Base-by-base conservation (phyloP, 2,329 filamentous ascomycete genomes). In the Sporothrix phasma region DNA sequence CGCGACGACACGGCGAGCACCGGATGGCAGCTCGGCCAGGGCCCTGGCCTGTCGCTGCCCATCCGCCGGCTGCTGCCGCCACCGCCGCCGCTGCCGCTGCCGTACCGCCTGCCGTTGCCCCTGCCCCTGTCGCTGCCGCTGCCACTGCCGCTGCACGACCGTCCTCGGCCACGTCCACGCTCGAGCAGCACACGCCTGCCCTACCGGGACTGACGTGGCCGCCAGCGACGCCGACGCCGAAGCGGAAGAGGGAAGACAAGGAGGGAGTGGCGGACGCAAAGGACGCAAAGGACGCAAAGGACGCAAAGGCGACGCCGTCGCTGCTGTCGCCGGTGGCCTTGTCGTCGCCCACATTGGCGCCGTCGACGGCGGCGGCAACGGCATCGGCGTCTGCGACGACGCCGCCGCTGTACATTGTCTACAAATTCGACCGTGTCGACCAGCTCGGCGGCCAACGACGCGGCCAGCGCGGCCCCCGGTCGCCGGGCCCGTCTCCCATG, bases 351-450 rank as follows among this genome's bases (percentile, higher is more conserved):
- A n/a, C n/a, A n/a, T 22, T 3, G 19, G 7, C 24, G 19, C 2
- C 58, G 2, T 1, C 41, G 17, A 2, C 39, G n/a, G 8, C 58
- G 3, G 2, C 58, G 15, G n/a, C n/a, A n/a, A n/a, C n/a, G n/a
- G n/a, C n/a, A n/a, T n/a, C n/a, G n/a, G n/a, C n/a, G n/a, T n/a
- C n/a, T n/a, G n/a, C n/a, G n/a, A n/a, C n/a, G n/a, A n/a, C n/a
- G n/a, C 37, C 56, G n/a, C 41, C 56, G 8, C n/a, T 62, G 15
- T 66, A 63, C 22, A 61, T 64, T 5, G 47, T 64, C 11, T 67
- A 67, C 66, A 67, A 67, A 56, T 66, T 63, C 17, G 66, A 67
- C 64, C 66, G 66, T 0, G 62, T 67, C 6, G 66, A 67, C 60
- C 61, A 67, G 64, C 62, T 67, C 2, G 66, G 66, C 22, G 66